Evolutionary conservation across 2,329 filamentous ascomycete species (phyloP), one percentile per base, ranked within the genome.

Genomic region (Penicillium fuscoglaucum): DNA sequence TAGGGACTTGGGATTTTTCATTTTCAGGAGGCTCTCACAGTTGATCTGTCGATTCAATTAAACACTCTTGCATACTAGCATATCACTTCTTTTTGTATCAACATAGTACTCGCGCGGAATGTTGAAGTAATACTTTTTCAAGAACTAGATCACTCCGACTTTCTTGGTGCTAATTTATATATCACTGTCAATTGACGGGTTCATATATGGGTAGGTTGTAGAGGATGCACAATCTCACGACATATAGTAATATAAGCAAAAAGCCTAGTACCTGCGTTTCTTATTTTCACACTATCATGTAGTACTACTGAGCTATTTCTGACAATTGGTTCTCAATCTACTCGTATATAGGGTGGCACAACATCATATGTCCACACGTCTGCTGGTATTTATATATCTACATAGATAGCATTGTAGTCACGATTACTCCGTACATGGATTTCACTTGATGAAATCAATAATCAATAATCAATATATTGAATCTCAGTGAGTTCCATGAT

Each of bases 21-120:
- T 39, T 52, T 45, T 52, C 47, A 31, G 48, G 40, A 44, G 37
- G 54, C 48, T 52, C 48, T 52, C 31, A 52, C 31, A 45, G 48
- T 56, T 41, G 46, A 48, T 58, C 29, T 55, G 29, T 58, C 33
- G 31, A 31, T 44, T 40, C 31, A 55, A 54, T 31, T 28, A 44
- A 41, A 37, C 24, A 31, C 19, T 49, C 48, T 29, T 35, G 19
- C 53, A 58, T 35, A 55, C 52, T 28, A 2, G n/a, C 19, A 10
- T 48, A 17, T 15, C 13, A 26, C 19, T n/a, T 26, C 8, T 48
- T 2, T 48, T 12, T 13, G 19, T 45, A 9, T 19, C 3, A 13
- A 15, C 2, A 7, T 29, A 8, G 29, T 17, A 31, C 4, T 31
- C 13, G 2, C 41, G 41, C 1, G 10, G 15, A 29, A 29, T 29